Evolutionary conservation across 2,329 filamentous ascomycete species (phyloP), one percentile per base, ranked within the genome.

Genomic region (Whalleya microplaca): DNA sequence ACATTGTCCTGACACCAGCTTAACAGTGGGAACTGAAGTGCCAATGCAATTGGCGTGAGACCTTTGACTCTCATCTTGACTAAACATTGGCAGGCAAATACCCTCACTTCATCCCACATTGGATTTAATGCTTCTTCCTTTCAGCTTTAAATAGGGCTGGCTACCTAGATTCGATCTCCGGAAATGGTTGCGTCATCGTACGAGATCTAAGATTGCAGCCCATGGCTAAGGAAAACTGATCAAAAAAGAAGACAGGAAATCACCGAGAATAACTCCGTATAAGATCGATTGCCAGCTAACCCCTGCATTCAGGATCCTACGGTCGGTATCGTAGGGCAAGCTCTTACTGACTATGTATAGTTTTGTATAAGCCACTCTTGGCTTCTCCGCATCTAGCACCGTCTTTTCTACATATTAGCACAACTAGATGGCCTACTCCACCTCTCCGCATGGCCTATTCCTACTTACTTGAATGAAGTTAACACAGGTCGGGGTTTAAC

Each of bases 371-470:
- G 32, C 44, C 2, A 23, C 21, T 46, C 47, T 20, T 51, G 55
- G 55, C 58, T 61, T 58, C 58, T 58, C 58, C 55, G 51, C 58
- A 58, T 48, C 32, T 27, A 16, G 32, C 32, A 16, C 14, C 23
- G 9, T 27, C 23, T 27, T 27, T 27, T 9, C 23, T 9, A 27
- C 23, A 27, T 27, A 27, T n/a, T n/a, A n/a, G n/a, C n/a, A n/a
- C n/a, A 9, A 27, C 23, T 27, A 4, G 4, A 27, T 27, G 23
- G 23, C 23, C 9, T 16, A 8, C 32, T 12, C 21, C 14, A 2
- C 20, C 21, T 48, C 37, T 41, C 46, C 37, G 32, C 46, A 41
- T 21, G 3, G 16, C 37, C 6, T 4, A 29, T 20, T 27, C 29
- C 5, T 16, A 19, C 7, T 20, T n/a, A 45, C 5, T 43, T 16